Conservation (phyloP, 2,329 filamentous ascomycete genomes). For the Dendryphion nanum region DNA sequence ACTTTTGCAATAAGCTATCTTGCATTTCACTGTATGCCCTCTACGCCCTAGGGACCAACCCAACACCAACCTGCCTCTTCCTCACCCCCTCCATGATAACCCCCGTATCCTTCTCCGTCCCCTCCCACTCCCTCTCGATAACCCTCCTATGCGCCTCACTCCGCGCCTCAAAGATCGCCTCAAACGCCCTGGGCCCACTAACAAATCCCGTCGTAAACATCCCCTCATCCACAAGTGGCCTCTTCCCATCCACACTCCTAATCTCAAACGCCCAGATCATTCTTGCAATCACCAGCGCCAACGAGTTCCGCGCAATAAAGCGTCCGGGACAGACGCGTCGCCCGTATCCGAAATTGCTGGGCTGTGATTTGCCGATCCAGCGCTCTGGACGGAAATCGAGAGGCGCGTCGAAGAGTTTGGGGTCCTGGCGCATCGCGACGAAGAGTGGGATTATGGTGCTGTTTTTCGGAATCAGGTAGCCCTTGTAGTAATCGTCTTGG, state of each 20-base stretch:
- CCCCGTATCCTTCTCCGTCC: not conserved
- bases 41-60: no score
- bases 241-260: not conserved
- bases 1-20: no score
- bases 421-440: no score
- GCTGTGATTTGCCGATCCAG: not conserved
- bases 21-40: no score
- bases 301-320: not conserved
- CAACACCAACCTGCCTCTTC: no score
- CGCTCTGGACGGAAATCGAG: not conserved
- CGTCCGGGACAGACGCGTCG: not conserved
- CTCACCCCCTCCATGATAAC: no score
- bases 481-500: slow-evolving; percentile 37
- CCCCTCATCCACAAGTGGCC: not conserved
- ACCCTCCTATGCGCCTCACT: not conserved
- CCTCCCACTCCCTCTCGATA: not conserved
- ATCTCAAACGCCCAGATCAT: not conserved
- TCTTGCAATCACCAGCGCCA: not conserved
- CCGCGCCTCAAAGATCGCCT: not conserved
- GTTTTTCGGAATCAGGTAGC: slow-evolving; percentile 44
- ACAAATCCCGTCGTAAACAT: not conserved
- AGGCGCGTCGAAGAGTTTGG: no score
- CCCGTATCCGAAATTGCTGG: not conserved
- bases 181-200: not conserved
- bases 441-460: no score